Evolutionary conservation across 148 eudicot species (phyloP), one percentile per base, ranked within the genome.

Genomic region (Tetragonia tetragonoides): DNA sequence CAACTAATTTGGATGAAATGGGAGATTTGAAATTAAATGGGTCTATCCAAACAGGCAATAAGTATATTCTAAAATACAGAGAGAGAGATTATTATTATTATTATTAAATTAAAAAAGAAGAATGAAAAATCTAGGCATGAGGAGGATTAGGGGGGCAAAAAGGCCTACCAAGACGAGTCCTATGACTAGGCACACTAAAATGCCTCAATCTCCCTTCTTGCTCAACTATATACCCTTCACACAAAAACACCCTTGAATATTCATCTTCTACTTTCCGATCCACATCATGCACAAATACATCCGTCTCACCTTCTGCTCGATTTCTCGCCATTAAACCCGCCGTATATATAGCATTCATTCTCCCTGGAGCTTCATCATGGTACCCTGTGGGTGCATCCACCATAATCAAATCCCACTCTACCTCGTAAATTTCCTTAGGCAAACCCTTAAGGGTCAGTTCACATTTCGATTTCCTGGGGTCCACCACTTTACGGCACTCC

Each of bases 361-460:
- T 81, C 57, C 98, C 94, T 1, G 96, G 98, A 0, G 90, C 91
- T 34, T 83, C 91, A 3, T 87, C 87, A 44, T 84, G 86, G 64
- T 81, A 93, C 44, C 98, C 96, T 2, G 92, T 90, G 1, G 98
- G 98, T 38, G 98, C 96, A 67, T 93, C 98, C 81, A 93, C 93
- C 96, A 93, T 93, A 47, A 93, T 86, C 81, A 91, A 64, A 66
- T 93, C 98, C 98, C 98, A 93, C 59, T 88, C 94, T 2, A 85
- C 80, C 17, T 91, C 92, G 10, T 91, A 93, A 8, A 93, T 72
- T 63, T 87, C 92, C 3, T 57, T 73, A 0, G 96, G 92, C 2
- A 93, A 57, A 1, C 87, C 84, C 71, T 80, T 87, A 20, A 89
- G 61, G 0, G 98, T 87, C 2, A 93, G 84, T n/a, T 21, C 59